phyloP scores from a whole-genome alignment of 768 basidiomycete genomes.

The Daedaleopsis nitida region DNA sequence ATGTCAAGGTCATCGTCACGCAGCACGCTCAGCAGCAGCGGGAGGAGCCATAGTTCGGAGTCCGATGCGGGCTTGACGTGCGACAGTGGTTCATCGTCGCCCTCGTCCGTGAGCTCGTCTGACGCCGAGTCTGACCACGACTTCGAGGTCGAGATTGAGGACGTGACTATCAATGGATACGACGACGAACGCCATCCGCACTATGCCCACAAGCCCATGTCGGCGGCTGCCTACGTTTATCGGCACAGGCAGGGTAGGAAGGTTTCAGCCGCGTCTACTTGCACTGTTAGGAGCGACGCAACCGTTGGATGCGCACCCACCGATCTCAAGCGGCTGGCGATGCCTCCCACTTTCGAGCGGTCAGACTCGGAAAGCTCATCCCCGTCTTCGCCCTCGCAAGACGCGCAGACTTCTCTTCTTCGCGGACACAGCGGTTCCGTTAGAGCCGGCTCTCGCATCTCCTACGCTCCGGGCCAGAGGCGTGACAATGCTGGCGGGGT shows the following conservation, averaged over 20 bases:
- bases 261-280: slow-evolving; percentile 37
- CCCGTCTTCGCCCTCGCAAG: slow-evolving; percentile 37
- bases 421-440: slow-evolving; percentile 9
- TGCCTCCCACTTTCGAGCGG: slow-evolving; percentile 2
- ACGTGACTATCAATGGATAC: slow-evolving; percentile 4
- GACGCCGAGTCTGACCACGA: slow-evolving; percentile 22
- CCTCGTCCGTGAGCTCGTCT: slow-evolving; percentile 24
- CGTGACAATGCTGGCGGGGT: slow-evolving; percentile 2
- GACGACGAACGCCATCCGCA: not conserved
- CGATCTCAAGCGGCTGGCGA: slow-evolving; percentile 22
- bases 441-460: slow-evolving; percentile 34
- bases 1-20: slow-evolving; percentile 32
- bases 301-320: slow-evolving; percentile 11
- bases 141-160: slow-evolving; percentile 25
- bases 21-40: slow-evolving; percentile 45
- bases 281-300: slow-evolving; percentile 36
- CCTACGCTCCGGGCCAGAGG: slow-evolving; percentile 2
- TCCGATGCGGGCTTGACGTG: slow-evolving; percentile 62
- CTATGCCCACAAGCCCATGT: slow-evolving; percentile 6
- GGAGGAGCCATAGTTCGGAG: slow-evolving; percentile 42
- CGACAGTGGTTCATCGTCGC: slow-evolving; percentile 29
- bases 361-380: slow-evolving; percentile 24
- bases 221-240: slow-evolving; percentile 28
- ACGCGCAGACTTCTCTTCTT: slow-evolving; percentile 14
- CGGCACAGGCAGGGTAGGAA: slow-evolving; percentile 44